Conservation (phyloP, 2,329 filamentous ascomycete species). For the Colletotrichum lindemuthianum region DNA sequence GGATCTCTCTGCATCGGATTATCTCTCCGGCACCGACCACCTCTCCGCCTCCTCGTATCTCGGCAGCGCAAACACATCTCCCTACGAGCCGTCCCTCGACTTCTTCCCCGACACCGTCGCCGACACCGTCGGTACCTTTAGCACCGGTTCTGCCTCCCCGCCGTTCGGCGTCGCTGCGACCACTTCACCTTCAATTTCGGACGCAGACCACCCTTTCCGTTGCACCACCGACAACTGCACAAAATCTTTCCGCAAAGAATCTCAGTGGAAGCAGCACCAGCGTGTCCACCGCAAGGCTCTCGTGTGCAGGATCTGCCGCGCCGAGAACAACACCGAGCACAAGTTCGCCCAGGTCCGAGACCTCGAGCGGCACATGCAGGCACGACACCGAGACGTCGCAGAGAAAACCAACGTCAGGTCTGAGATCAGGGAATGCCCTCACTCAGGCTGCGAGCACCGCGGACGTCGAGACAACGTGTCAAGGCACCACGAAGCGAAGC, state of each 20-base stretch:
- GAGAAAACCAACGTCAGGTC: slow-evolving; percentile 33
- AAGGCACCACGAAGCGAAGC: slow-evolving; percentile 37
- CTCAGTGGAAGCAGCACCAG: slow-evolving; percentile 38
- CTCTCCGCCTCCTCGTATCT: slow-evolving; percentile 26
- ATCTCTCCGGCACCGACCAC: slow-evolving; percentile 28
- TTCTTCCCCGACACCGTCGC: slow-evolving; percentile 19
- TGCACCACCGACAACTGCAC: slow-evolving; percentile 35
- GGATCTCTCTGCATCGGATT: slow-evolving; percentile 27
- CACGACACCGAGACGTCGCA: slow-evolving; percentile 34
- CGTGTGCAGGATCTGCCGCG: slow-evolving; percentile 35
- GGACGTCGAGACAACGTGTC: slow-evolving; percentile 37
- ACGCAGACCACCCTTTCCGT: slow-evolving; percentile 23
- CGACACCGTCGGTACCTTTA: background rate
- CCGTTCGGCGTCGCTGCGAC: slow-evolving; percentile 6
- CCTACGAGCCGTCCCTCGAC: slow-evolving; percentile 27
- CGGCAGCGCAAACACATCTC: slow-evolving; percentile 31
- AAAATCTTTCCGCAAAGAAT: slow-evolving; percentile 37
- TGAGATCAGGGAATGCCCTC: slow-evolving; percentile 35
- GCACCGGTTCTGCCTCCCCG: slow-evolving; percentile 17
- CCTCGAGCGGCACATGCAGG: slow-evolving; percentile 38
- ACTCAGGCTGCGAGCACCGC: slow-evolving; percentile 35
- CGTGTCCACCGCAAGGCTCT: slow-evolving; percentile 37
- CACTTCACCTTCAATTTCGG: slow-evolving; percentile 15
- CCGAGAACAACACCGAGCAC: slow-evolving; percentile 34
- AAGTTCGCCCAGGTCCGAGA: slow-evolving; percentile 38